Base-by-base conservation (phyloP, 2,329 filamentous ascomycete species). In the Aspergillus ustus region DNA sequence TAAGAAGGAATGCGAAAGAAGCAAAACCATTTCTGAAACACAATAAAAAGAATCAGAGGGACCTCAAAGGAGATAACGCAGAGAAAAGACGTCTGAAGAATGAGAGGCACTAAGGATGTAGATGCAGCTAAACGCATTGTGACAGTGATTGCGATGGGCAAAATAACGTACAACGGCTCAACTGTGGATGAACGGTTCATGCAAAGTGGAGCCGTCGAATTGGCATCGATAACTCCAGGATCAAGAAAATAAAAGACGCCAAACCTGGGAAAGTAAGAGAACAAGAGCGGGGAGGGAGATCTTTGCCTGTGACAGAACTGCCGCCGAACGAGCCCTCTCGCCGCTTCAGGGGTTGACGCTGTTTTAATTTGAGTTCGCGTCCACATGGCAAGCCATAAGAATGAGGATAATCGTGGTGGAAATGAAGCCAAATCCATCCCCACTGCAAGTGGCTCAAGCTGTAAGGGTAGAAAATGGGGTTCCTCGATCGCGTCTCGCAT, bases 101-200 rank as follows among this genome's bases (percentile, higher is more conserved):
- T 49, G 52, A 46, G 52, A 61, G 52, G 51, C 45, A 54, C 52
- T 46, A 59, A 62, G 29, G 40, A 61, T 61, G 60, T 62, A 51
- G 52, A 62, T 59, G 64, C 64, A 65, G 59, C 65, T 65, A 66
- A 62, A 48, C 25, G 61, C 53, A 57, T 45, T 56, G 59, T 60
- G 60, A 65, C 52, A 59, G 52, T 61, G 60, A 67, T 63, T 61
- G 61, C 52, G 57, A 69, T 65, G 65, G 64, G 60, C 57, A 55
- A 59, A 68, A 65, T 62, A 59, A 65, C 55, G 59, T 63, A 63
- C 57, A 67, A 68, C 63, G 57, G 61, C 51, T 54, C 51, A 60
- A 59, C n/a, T 46, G 54, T 64, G 58, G 62, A 63, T 62, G 59
- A 61, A 61, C 59, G 49, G 63, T 66, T 69, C 65, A 58, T 66